phyloP scores from a whole-genome alignment of 352 stramenopile species.

The Phytophthora pseudosyringae region DNA sequence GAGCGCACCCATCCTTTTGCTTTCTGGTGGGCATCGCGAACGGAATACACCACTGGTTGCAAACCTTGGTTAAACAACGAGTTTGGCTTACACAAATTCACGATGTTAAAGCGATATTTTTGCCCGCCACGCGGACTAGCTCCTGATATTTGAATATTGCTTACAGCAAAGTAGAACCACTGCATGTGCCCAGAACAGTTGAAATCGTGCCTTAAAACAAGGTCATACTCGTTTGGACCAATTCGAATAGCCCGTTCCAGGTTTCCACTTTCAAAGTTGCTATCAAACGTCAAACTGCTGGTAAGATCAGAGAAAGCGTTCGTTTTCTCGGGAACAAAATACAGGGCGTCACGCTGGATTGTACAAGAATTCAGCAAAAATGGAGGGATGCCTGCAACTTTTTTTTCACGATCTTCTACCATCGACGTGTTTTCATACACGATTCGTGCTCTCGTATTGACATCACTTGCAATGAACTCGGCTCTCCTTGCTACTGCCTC shows the following conservation, averaged over 20 bases:
- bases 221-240: constrained; percentile 89
- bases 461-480: constrained; percentile 52
- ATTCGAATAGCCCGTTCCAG: constrained; percentile 85
- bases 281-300: constrained; percentile 89
- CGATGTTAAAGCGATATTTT: constrained; percentile 91
- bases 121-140: constrained; percentile 18
- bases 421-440: constrained; percentile 64
- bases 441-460: constrained; percentile 40
- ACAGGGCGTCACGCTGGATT: constrained; percentile 29
- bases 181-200: constrained; percentile 88
- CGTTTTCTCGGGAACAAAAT: constrained; percentile 44
- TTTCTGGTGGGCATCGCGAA: constrained; percentile 58
- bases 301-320: constrained; percentile 21
- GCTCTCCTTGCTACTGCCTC: constrained; percentile 21
- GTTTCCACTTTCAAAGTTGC: constrained; percentile 93
- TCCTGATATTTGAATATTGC: constrained; percentile 52
- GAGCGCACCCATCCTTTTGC: constrained; percentile 75
- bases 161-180: constrained; percentile 96
- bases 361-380: constrained; percentile 29
- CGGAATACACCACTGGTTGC: constrained; percentile 90
- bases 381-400: constrained; percentile 25
- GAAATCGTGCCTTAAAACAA: constrained; percentile 87
- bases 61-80: constrained; percentile 93
- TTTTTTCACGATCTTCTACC: constrained; percentile 22
- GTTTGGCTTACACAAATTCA: constrained; percentile 94